phyloP scores from a whole-genome alignment of 2,329 filamentous ascomycete species.

The Dactylellina drechsleri region DNA sequence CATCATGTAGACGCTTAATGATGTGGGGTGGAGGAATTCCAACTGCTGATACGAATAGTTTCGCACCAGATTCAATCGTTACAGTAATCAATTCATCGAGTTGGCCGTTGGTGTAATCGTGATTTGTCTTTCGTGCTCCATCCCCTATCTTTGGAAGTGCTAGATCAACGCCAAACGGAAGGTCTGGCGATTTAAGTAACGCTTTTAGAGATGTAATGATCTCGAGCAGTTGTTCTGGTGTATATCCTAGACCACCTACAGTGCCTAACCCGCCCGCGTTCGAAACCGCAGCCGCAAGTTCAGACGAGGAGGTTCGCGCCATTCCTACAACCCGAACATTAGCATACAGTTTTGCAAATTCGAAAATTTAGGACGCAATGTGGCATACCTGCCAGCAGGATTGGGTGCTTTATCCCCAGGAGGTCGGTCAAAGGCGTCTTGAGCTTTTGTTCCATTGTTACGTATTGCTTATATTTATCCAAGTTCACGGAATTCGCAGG shows the following conservation, averaged over 20 bases:
- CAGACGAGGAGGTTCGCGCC: conserved; percentile 82
- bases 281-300: conserved; percentile 84
- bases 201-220: conserved; percentile 89
- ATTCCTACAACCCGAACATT: conserved; percentile 65
- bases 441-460: conserved; percentile 63
- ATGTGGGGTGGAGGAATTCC: conserved; percentile 81
- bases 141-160: conserved; percentile 90
- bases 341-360: neutral
- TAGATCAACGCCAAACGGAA: conserved; percentile 91
- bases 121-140: conserved; percentile 85
- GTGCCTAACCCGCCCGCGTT: conserved; percentile 87
- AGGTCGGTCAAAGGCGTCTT: conserved; percentile 81
- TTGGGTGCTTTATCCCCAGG: conserved; percentile 84
- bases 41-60: conserved; percentile 86
- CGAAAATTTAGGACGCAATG: conserved; percentile 1
- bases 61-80: conserved; percentile 82
- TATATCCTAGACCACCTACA: conserved; percentile 77
- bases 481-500: conserved; percentile 13
- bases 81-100: conserved; percentile 89
- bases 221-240: conserved; percentile 75
- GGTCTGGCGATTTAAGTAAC: conserved; percentile 71
- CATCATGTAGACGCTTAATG: conserved; percentile 79
- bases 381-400: conserved; percentile 80
- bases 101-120: conserved; percentile 92
- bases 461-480: conserved; percentile 8